Evolutionary conservation across 2,329 filamentous ascomycete species (phyloP), one percentile per base, ranked within the genome.

Genomic region (Fusarium subglutinans): DNA sequence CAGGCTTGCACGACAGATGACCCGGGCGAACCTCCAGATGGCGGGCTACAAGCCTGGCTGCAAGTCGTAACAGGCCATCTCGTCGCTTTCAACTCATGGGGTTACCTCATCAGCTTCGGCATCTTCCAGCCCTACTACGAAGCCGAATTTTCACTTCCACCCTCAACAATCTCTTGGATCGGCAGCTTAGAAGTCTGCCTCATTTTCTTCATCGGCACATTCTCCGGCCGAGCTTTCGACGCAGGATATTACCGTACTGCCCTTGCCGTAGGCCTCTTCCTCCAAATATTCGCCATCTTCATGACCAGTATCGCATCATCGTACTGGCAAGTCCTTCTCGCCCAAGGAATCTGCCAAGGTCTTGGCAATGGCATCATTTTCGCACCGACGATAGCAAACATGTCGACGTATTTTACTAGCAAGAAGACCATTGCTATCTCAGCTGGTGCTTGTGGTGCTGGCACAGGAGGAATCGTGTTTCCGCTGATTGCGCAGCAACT

Each of bases 401-500:
- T 90, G 15, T 84, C 88, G 20, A 90, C 89, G 0, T 92, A 91
- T 63, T 93, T 93, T 73, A 83, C 83, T 14, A 86, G 80, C n/a
- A 87, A 87, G n/a, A 85, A 88, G 8, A 86, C 86, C 0, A 82
- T 92, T 6, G 91, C 91, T 2, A 84, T 93, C 24, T 89, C 89
- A 0, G 84, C 91, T 13, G 85, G 86, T 15, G 89, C 90, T 0
- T 87, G 87, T 0, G 92, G 92, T 2, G 89, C 89, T 33, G 87
- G 87, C 0, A 88, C 88, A 0, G 92, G 91, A 2, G 91, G 91
- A 0, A 82, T 92, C 28, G 84, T 93, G 6, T 93, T 91, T 77
- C 91, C 91, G 0, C 83, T 89, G 4, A 85, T 90, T 24, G 84
- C 88, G 3, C 83, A 86, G 75, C 86, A 90, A 61, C 80, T 92